These are phyloP conservation scores for Erigeron philadelphicus DNA, from an alignment of 140 eudicot genomes.

Conservation along the genomic window DNA sequence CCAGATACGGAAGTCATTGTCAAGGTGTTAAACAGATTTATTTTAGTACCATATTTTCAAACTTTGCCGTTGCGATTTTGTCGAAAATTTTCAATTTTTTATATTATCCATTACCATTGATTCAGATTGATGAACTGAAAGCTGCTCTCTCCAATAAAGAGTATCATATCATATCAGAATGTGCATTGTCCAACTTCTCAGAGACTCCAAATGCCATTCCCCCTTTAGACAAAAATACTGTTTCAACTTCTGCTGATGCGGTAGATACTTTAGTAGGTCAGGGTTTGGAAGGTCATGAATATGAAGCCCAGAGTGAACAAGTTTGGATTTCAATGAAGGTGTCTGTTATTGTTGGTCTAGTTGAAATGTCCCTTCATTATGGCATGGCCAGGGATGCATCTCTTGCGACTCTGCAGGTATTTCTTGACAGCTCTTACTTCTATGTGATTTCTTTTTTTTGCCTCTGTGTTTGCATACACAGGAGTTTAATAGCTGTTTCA, in stretches of 20 bases:
- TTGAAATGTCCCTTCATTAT: conserved; percentile 75
- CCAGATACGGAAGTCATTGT: conserved; percentile 70
- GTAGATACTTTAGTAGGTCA: conserved; percentile 28
- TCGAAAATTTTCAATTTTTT: neutral
- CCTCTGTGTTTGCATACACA: conserved; percentile 3
- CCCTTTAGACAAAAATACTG: conserved; percentile 32
- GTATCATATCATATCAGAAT: conserved; percentile 82
- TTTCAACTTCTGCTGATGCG: conserved; percentile 38
- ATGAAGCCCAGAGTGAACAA: conserved; percentile 41
- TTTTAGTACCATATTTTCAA: neutral
- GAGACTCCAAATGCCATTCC: conserved; percentile 81
- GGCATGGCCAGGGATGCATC: conserved; percentile 80
- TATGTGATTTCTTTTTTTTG: neutral
- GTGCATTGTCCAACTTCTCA: conserved; percentile 76
- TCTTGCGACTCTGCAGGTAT: conserved; percentile 94
- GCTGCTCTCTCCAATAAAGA: conserved; percentile 85
- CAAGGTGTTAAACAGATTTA: conserved; percentile 40
- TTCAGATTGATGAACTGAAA: conserved; percentile 76
- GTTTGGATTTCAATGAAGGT: conserved; percentile 65
- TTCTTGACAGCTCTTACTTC: neutral
- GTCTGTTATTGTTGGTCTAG: conserved; percentile 66
- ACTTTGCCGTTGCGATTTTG: neutral
- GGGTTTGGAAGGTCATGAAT: conserved; percentile 40
- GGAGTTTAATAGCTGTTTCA: neutral
- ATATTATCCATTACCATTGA: conserved; percentile 18